Base-by-base conservation (phyloP, 306 rosid genomes). In the Abrus precatorius region DNA sequence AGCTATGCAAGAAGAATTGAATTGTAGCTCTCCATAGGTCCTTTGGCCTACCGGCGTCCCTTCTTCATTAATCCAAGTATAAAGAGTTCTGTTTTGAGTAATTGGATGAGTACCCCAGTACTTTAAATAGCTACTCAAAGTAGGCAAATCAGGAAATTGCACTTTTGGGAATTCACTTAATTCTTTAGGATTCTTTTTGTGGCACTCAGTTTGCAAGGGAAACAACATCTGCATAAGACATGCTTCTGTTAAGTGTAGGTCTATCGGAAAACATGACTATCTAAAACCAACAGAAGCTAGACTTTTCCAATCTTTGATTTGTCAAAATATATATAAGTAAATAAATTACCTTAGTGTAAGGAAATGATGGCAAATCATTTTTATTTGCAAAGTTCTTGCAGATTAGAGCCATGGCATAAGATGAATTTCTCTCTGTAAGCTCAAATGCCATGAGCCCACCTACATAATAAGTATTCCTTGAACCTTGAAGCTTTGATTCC, bases 381-480 rank as follows among this genome's bases (percentile, higher is more conserved):
- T 75, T 84, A 63, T 76, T 83, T 70, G 97, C 97, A 67, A 94
- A 92, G 87, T 91, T 92, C 88, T 94, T 94, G 92, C 92, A 90
- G 56, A 92, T 76, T 60, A 94, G 45, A 87, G 95, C 88, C 94
- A 94, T 91, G 63, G 97, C 86, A 56, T 94, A 94, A 33, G 97
- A 94, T 13, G 98, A 84, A 85, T 94, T 94, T 78, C 97, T 92
- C 88, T 94, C 98, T 5, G 98, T 92, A 52, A 94, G 97, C 86
- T 94, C 98, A 85, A 94, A 94, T 5, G 97, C 98, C 97, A 91
- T 87, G 29, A 94, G 97, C 57, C 97, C 98, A 1, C 98, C 97
- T 1, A 91, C 88, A 67, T 87, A 94, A 82, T 92, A 94, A 87
- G 98, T 94, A 82, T 92, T 85, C 76, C 84, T 85, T 72, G 79